These are phyloP conservation scores for Daldinia eschscholtzii DNA, from an alignment of 2,329 filamentous ascomycete species.

Conservation along the genomic window DNA sequence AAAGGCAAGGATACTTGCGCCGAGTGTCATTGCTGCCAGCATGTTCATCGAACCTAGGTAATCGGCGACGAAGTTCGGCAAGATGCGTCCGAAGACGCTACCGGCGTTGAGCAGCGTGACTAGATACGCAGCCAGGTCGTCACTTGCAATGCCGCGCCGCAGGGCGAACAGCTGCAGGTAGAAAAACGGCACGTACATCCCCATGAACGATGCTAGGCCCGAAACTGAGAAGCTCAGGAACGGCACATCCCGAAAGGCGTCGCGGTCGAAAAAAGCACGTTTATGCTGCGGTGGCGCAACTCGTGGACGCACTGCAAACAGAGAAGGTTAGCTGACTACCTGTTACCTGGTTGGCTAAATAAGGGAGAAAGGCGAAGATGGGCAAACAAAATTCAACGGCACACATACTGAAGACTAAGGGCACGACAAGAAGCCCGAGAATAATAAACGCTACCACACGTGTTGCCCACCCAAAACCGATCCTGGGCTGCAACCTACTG, in stretches of 20 bases:
- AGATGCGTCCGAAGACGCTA: conserved; percentile 54
- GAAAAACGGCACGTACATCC: conserved; percentile 56
- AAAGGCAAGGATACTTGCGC: conserved; percentile 50
- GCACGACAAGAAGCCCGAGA: conserved; percentile 47
- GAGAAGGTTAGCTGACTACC: not conserved
- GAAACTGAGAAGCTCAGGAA: conserved; percentile 49
- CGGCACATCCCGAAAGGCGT: conserved; percentile 49
- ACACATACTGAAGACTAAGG: conserved; percentile 41
- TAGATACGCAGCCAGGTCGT: conserved; percentile 48
- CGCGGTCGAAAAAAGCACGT: conserved; percentile 47
- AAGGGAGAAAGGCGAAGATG: too few relatives aligned
- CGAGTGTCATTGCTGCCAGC: conserved; percentile 48
- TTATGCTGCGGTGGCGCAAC: conserved; percentile 41
- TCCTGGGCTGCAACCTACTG: conserved; percentile 54
- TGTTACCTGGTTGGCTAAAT: too few relatives aligned
- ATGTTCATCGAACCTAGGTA: conserved; percentile 51
- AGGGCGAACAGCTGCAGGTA: conserved; percentile 48
- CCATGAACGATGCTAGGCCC: conserved; percentile 52
- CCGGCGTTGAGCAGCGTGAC: conserved; percentile 56
- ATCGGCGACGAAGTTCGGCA: conserved; percentile 55
- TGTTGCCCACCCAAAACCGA: conserved; percentile 66
- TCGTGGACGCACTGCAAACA: conserved; percentile 44
- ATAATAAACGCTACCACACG: conserved; percentile 59
- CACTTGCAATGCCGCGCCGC: conserved; percentile 25
- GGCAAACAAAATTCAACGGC: not conserved